These are phyloP conservation scores for Phylloporus sp. DNA, from an alignment of 768 basidiomycete species.

Conservation along the genomic window DNA sequence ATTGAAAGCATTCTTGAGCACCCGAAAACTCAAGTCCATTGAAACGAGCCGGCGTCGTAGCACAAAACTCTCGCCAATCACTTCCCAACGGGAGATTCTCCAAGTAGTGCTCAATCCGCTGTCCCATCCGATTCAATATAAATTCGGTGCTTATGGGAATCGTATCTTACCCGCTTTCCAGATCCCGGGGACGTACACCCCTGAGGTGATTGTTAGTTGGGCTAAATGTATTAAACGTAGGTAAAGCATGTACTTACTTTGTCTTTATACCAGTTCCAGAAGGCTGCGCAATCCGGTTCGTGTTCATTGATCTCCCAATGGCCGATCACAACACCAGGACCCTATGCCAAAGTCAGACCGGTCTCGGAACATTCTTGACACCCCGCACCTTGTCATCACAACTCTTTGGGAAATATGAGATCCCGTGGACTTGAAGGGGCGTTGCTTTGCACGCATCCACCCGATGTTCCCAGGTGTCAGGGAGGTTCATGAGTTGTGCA, in stretches of 20 bases:
- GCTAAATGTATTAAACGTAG: neutral
- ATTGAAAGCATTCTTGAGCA: constrained; percentile 21
- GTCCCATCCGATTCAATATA: neutral
- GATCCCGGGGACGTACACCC: constrained; percentile 23
- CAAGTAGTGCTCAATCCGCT: constrained; percentile 30
- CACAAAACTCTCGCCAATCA: constrained; percentile 32
- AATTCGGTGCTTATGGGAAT: neutral
- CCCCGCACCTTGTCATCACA: constrained; percentile 20
- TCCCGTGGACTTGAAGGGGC: constrained; percentile 22
- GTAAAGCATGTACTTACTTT: constrained; percentile 20
- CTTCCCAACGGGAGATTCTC: constrained; percentile 26
- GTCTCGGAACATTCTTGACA: neutral
- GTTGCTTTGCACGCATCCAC: constrained; percentile 27
- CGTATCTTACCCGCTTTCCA: constrained; percentile 18
- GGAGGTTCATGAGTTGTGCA: constrained; percentile 28
- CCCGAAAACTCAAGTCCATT: constrained; percentile 22
- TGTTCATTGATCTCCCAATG: constrained; percentile 24
- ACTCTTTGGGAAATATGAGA: constrained; percentile 13
- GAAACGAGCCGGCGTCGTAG: constrained; percentile 30
- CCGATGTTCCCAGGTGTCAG: constrained; percentile 15
- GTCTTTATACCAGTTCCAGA: constrained; percentile 29
- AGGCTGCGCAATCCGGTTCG: constrained; percentile 28
- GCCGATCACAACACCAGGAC: constrained; percentile 20
- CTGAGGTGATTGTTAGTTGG: constrained; percentile 2
- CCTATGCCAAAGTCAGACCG: constrained; percentile 11